Conservation (phyloP, 164 flowering plant genomes). For the Sextonia rubra region DNA sequence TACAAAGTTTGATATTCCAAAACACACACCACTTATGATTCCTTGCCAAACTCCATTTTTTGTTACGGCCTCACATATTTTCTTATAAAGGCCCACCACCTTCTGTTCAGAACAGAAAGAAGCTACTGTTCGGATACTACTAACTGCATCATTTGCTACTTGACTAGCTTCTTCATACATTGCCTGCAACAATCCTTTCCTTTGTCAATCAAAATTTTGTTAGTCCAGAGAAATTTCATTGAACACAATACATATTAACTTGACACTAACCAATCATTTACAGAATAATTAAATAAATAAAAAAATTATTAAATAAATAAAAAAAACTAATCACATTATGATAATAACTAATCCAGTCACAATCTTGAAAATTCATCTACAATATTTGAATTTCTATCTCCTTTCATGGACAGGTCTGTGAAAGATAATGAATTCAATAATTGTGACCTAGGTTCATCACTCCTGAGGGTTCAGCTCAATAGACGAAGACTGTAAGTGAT, state of each 20-base stretch:
- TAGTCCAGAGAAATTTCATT: background rate
- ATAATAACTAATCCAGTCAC: background rate
- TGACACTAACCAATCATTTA: background rate
- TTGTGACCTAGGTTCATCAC: no score
- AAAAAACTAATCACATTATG: background rate
- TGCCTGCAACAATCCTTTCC: conserved; percentile 4
- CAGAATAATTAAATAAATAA: background rate
- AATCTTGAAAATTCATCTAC: background rate
- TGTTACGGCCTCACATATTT: conserved; percentile 15
- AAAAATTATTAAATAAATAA: background rate
- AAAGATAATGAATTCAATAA: no score
- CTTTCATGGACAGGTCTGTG: no score
- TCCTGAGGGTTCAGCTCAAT: background rate
- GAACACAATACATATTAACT: background rate
- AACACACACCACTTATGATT: conserved; percentile 41
- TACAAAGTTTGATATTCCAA: conserved; percentile 30
- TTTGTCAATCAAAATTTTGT: background rate
- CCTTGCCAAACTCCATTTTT: conserved; percentile 26
- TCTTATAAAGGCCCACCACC: conserved; percentile 19
- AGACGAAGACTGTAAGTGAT: background rate
- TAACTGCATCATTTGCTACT: conserved; percentile 18
- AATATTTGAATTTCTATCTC: no score
- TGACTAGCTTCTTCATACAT: conserved; percentile 24
- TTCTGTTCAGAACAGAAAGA: conserved; percentile 21
- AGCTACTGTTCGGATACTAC: conserved; percentile 23